Evolutionary conservation across 2,329 filamentous ascomycete species (phyloP).

Genomic region (Rhynchosporium secalis): DNA sequence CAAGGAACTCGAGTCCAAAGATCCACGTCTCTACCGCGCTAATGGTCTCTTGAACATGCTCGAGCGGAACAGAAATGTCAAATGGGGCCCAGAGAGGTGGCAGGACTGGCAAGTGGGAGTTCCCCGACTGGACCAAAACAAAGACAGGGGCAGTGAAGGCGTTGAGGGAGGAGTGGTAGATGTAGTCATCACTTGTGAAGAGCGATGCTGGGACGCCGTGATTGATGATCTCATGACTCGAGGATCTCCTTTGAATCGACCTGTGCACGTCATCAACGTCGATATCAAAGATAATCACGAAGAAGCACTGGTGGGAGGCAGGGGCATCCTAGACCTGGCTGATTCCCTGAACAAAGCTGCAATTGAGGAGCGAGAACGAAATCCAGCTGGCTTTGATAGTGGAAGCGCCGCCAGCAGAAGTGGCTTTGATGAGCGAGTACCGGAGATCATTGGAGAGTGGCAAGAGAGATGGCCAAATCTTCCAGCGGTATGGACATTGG

Average conservation of each 20-base stretch:
- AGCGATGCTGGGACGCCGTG: conserved; percentile 97
- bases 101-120: conserved; percentile 94
- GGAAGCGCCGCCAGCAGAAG: conserved; percentile 66
- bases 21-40: conserved; percentile 80
- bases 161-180: conserved; percentile 90
- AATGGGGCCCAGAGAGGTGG: conserved; percentile 95
- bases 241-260: conserved; percentile 82
- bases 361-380: conserved; percentile 68
- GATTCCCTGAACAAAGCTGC: conserved; percentile 81
- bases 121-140: conserved; percentile 73
- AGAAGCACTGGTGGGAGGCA: conserved; percentile 86
- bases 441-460: conserved; percentile 88
- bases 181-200: conserved; percentile 94
- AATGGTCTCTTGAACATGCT: conserved; percentile 97
- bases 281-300: conserved; percentile 99
- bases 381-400: conserved; percentile 65
- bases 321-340: conserved; percentile 89
- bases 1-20: conserved; percentile 83
- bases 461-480: conserved; percentile 92
- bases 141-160: conserved; percentile 75
- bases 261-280: conserved; percentile 97
- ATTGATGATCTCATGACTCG: conserved; percentile 88
- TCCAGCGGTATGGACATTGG: conserved; percentile 89
- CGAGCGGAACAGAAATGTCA: conserved; percentile 84
- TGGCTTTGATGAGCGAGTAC: conserved; percentile 89